Percentiles rank a stretch among this genome's conserved stretches.
phyloP scores from a whole-genome alignment of 106 monocot species.

The Platanthera guangdongensis region DNA sequence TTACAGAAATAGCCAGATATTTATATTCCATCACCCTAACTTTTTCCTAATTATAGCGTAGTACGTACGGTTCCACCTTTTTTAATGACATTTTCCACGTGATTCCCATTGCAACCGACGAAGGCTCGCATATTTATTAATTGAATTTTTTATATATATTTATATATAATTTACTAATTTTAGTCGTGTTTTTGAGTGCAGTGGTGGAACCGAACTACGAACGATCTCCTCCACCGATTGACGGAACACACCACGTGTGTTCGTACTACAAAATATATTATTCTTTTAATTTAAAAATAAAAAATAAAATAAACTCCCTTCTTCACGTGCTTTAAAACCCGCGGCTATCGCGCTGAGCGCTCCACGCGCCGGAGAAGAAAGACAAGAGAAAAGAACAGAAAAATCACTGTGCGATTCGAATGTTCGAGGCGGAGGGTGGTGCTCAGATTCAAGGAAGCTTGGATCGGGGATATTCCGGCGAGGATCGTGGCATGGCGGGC shows the following conservation, averaged over 20 bases:
- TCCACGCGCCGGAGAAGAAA: neutral
- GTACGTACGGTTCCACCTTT: neutral
- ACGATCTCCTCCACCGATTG: neutral
- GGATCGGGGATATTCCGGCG: neutral
- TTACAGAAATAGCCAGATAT: no score
- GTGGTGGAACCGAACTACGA: no score
- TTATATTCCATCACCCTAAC: no score
- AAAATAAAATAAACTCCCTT: neutral
- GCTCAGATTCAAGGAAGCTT: neutral
- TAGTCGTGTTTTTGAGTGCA: neutral
- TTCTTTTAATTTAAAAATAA: neutral
- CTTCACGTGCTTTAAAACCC: conserved; percentile 5
- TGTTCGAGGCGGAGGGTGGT: neutral
- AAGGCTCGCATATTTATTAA: neutral
- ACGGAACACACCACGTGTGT: neutral
- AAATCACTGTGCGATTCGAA: neutral
- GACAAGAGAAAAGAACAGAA: neutral
- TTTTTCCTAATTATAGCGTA: neutral
- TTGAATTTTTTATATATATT: neutral
- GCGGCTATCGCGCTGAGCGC: no score
- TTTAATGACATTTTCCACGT: neutral
- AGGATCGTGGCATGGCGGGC: conserved; percentile 3
- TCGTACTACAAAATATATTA: neutral
- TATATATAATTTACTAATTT: neutral
- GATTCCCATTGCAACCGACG: neutral